These are phyloP conservation scores for Ampelocalamus luodianensis DNA, from an alignment of 176 grass and related monocot genomes.

Conservation along the genomic window DNA sequence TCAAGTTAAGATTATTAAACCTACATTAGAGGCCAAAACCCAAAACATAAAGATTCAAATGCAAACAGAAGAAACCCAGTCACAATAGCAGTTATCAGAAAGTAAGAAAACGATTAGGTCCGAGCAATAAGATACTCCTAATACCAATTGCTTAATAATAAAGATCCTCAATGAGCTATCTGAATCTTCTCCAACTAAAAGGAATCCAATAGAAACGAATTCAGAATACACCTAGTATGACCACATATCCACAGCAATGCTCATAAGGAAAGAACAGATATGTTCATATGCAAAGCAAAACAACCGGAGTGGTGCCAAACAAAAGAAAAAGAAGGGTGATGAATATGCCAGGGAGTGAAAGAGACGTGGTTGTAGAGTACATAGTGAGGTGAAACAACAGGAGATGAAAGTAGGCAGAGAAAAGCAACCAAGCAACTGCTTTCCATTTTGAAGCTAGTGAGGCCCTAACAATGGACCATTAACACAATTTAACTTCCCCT, in stretches of 20 bases:
- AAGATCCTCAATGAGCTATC: slow-evolving; percentile 5
- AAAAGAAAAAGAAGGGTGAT: not conserved
- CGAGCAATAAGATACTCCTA: not conserved
- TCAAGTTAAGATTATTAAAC: slow-evolving; percentile 1
- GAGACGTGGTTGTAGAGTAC: not conserved
- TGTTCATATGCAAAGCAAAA: not conserved
- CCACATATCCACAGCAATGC: not conserved
- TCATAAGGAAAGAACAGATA: not conserved
- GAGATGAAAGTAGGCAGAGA: not conserved
- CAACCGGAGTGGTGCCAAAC: not conserved
- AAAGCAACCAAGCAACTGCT: not conserved
- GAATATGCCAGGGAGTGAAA: not conserved
- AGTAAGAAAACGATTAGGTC: not conserved
- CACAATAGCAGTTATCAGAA: not conserved
- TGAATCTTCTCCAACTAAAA: slow-evolving; percentile 16
- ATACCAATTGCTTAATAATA: slow-evolving; percentile 33
- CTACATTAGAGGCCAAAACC: not conserved
- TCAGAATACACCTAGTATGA: not conserved
- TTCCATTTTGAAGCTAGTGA: not conserved
- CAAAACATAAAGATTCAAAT: slow-evolving; percentile 20
- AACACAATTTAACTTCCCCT: slow-evolving; percentile 24
- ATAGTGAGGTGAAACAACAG: not conserved
- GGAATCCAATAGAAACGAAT: not conserved
- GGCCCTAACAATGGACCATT: slow-evolving; percentile 9
- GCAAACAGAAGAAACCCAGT: not conserved